phyloP scores from a whole-genome alignment of 1,284 basidiomycete genomes.

The Ceratobasidium sp. region DNA sequence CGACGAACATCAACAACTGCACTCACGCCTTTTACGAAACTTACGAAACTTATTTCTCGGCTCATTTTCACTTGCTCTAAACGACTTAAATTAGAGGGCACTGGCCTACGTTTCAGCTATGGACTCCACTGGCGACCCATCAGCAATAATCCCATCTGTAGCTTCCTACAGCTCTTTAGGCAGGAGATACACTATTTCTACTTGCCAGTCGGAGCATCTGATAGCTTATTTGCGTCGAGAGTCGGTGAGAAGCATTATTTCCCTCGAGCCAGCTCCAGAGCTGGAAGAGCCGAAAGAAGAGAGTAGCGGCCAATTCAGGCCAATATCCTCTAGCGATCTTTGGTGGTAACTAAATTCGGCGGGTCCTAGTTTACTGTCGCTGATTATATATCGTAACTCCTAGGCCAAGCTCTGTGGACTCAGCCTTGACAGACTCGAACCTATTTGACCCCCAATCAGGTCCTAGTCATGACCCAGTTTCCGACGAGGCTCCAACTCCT shows the following conservation, averaged over 20 bases:
- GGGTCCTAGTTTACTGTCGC: too few relatives aligned
- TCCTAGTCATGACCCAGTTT: background rate
- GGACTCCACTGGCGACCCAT: background rate
- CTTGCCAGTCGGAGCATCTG: background rate
- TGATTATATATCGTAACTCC: background rate
- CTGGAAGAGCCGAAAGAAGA: background rate
- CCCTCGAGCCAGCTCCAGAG: background rate
- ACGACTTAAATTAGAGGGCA: background rate
- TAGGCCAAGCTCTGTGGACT: background rate
- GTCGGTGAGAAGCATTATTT: conserved; percentile 3
- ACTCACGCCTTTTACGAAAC: background rate
- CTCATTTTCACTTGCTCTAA: background rate
- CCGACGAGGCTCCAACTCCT: background rate
- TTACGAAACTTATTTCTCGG: background rate
- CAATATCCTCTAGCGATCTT: background rate
- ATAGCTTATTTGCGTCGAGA: conserved; percentile 31
- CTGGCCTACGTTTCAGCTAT: conserved; percentile 1
- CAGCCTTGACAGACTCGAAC: background rate
- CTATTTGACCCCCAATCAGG: background rate
- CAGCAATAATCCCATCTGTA: conserved; percentile 16
- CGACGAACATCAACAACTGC: background rate
- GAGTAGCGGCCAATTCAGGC: background rate
- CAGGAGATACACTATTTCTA: background rate
- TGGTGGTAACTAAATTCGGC: background rate
- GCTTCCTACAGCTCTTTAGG: background rate